phyloP scores from a whole-genome alignment of 2,329 filamentous ascomycete species.

The Metarhizium humberi region DNA sequence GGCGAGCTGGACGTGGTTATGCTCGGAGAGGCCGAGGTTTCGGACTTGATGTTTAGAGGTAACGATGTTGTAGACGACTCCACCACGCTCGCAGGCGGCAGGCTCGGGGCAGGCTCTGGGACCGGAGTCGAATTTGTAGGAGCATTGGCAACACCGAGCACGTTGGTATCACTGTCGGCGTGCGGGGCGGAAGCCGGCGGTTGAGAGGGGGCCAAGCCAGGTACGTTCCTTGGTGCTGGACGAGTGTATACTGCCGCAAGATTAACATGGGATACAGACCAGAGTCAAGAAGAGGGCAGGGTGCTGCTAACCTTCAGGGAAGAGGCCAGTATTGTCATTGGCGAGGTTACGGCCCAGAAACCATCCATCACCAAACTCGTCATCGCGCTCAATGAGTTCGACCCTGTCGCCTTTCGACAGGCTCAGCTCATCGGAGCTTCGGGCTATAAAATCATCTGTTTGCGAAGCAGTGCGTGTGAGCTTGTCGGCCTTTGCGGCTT shows the following conservation, averaged over 20 bases:
- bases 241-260: constrained; percentile 50
- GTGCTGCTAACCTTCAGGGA: constrained; percentile 64
- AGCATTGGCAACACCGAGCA: constrained; percentile 11
- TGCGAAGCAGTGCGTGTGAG: constrained; percentile 6
- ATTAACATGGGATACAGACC: constrained; percentile 14
- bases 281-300: constrained; percentile 1
- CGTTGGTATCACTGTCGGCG: constrained; percentile 16
- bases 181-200: constrained; percentile 21
- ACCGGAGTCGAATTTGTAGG: constrained; percentile 20
- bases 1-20: constrained; percentile 19
- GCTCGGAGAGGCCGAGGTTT: constrained; percentile 16
- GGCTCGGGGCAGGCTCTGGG: constrained; percentile 15
- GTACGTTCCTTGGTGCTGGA: constrained; percentile 38
- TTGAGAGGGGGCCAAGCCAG: constrained; percentile 20
- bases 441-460: constrained; percentile 81
- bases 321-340: constrained; percentile 67
- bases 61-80: constrained; percentile 28
- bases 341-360: constrained; percentile 67
- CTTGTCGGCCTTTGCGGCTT: not conserved
- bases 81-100: constrained; percentile 22
- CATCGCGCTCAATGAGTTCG: constrained; percentile 74
- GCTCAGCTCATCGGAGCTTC: constrained; percentile 87
- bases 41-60: constrained; percentile 31
- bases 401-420: constrained; percentile 77
- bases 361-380: constrained; percentile 85